Base-by-base conservation (phyloP, 1,139 yeast genomes). In the Suhomyces taliae region DNA sequence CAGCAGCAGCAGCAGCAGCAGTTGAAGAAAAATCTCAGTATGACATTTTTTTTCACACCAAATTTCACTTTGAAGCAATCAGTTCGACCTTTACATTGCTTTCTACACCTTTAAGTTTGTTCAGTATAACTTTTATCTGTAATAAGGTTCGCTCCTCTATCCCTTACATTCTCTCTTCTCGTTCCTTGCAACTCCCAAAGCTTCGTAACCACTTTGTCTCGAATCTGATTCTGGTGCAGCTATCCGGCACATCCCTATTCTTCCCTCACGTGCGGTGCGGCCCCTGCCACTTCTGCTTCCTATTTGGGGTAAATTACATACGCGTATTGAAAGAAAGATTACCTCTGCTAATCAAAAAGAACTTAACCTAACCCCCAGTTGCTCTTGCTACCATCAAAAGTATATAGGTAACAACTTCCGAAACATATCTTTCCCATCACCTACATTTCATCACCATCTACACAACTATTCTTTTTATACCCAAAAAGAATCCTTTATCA, bases 261-360 rank as follows among this genome's bases (percentile, higher is more conserved):
- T 37, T 8, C 12, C 37, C 36, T 24, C 45, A 38, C 45, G 36
- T 35, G 39, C 27, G 27, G 37, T 26, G 32, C 36, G 19, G 31
- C 44, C 38, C 49, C 49, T 46, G 46, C 42, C 27, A 40, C 19
- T n/a, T 11, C 42, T n/a, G 27, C 33, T 46, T 46, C 49, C 49
- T 36, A 46, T 33, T 46, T 24, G 49, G 49, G 49, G 9, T 43
- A 46, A 46, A 46, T 46, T 46, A 34, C 27, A 39, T 14, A 43
- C 46, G 46, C 49, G 46, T 46, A 43, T 27, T 42, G 15, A 27
- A 37, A 19, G 24, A 19, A 29, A 26, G 29, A 44, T 43, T 43
- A 40, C 37, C 46, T 37, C 35, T 19, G 24, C 24, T 27, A 9
- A 32, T 39, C 38, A 24, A 10, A 15, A 34, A n/a, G 9, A 34